A percentile compares a stretch with the other conserved stretches of the same genome.
phyloP scores from a whole-genome alignment of 1,284 basidiomycete species.

The Coriolopsis trogii region DNA sequence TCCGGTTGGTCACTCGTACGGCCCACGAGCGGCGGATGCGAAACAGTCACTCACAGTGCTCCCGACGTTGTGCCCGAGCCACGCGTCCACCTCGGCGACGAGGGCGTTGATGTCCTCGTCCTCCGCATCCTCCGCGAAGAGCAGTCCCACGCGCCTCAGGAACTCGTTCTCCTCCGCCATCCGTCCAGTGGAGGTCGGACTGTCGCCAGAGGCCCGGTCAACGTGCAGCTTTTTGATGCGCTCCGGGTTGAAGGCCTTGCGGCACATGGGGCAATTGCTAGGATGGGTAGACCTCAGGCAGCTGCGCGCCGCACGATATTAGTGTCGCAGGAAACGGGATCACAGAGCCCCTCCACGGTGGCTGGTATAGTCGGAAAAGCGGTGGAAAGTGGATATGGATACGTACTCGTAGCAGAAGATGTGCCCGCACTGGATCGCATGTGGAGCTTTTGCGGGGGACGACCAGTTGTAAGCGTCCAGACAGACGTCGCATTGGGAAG shows the following conservation, averaged over 20 bases:
- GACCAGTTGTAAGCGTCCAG: constrained; percentile 59
- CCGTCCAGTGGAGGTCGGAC: background rate
- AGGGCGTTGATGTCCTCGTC: constrained; percentile 47
- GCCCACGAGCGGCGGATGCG: background rate
- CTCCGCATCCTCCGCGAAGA: constrained; percentile 45
- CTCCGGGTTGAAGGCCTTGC: constrained; percentile 54
- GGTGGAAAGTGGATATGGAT: constrained; percentile 9
- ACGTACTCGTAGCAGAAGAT: constrained; percentile 67
- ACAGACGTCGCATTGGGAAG: constrained; percentile 72
- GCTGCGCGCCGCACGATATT: constrained; percentile 31
- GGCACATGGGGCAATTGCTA: constrained; percentile 64
- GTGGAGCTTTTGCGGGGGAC: constrained; percentile 49
- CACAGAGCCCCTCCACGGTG: no score
- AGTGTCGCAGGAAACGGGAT: no score
- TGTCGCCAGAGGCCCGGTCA: constrained; percentile 38
- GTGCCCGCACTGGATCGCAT: constrained; percentile 71
- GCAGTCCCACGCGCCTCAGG: constrained; percentile 49
- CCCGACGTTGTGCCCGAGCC: constrained; percentile 38
- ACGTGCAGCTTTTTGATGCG: constrained; percentile 64
- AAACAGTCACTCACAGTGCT: constrained; percentile 14
- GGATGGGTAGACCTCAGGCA: constrained; percentile 54
- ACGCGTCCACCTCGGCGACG: constrained; percentile 48
- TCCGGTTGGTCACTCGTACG: background rate
- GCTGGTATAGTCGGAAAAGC: background rate
- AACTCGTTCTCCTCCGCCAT: constrained; percentile 35